Evolutionary conservation across 352 stramenopile genomes (phyloP), one percentile per base, ranked within the genome.

Genomic region (Pythium dissimile): DNA sequence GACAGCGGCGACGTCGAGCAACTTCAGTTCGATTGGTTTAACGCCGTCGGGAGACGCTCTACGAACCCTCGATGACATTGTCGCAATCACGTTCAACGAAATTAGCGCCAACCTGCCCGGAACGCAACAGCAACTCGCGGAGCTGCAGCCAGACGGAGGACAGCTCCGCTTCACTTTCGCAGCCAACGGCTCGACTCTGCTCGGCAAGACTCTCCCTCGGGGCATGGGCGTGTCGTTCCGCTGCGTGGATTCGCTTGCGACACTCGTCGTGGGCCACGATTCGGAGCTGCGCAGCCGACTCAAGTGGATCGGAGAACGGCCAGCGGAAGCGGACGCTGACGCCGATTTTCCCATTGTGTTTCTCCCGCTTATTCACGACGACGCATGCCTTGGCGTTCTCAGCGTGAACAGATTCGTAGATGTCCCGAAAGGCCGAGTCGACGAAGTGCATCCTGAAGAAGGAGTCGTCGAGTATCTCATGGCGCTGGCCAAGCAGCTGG

Each of bases 331-430:
- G 4, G 21, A 48, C 28, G 42, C 46, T 13, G 41, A 66, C 3
- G 15, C 48, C 4, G 55, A 67, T 7, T 73, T 86, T 0, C 80
- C 80, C n/a, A 82, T 72, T 38, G 58, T 90, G 0, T 82, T 90
- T 12, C 18, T 92, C 3, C 81, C 84, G 26, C 64, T 94, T 2
- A 23, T 87, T 2, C 70, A 94, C 48, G 78, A 94, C 27, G 84
- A 90, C 37, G 72, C 62, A 7, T 58, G 51, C 7, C 49, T 94
- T 5, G 84, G 84, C 6, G 64, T 92, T 0, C 48, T 94, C 11
- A 80, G 69, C n/a, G 60, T 91, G 1, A 79, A 84, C 45, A 65
- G 66, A 0, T 91, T 94, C 56, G 26, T 59, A 0, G 56, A 70
- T 8, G 77, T 89, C 5, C 58, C 79, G 2, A 90, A 86, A 54